Evolutionary conservation across 2,329 filamentous ascomycete genomes (phyloP).

Genomic region (Colletotrichum sp.): DNA sequence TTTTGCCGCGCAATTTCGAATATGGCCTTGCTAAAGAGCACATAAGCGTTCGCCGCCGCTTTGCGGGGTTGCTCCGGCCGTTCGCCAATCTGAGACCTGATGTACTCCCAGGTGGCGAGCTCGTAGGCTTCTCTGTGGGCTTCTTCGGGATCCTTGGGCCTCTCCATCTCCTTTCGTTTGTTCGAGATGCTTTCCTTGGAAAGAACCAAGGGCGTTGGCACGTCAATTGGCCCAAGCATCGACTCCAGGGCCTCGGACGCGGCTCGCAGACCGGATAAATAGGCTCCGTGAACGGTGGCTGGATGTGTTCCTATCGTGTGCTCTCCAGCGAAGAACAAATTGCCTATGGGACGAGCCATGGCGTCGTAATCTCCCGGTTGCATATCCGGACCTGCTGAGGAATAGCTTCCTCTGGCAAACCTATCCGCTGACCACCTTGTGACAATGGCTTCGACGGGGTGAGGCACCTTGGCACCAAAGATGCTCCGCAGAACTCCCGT

Average conservation of each 20-base stretch:
- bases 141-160: conserved; percentile 53
- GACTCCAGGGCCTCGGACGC: conserved; percentile 85
- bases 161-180: conserved; percentile 60
- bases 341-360: conserved; percentile 85
- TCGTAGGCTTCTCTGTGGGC: conserved; percentile 64
- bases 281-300: conserved; percentile 95
- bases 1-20: conserved; percentile 66
- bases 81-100: conserved; percentile 69
- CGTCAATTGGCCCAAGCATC: conserved; percentile 80
- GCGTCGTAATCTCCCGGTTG: conserved; percentile 87
- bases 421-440: conserved; percentile 92
- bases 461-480: conserved; percentile 74
- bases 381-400: conserved; percentile 86
- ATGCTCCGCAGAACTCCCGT: conserved; percentile 78
- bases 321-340: conserved; percentile 94
- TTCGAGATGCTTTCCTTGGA: conserved; percentile 60
- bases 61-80: conserved; percentile 76
- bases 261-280: conserved; percentile 88
- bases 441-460: conserved; percentile 84
- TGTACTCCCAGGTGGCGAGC: conserved; percentile 54
- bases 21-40: conserved; percentile 84
- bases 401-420: conserved; percentile 95
- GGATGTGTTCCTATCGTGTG: conserved; percentile 96
- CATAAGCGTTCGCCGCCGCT: conserved; percentile 81
- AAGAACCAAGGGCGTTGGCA: conserved; percentile 77